Evolutionary conservation across 1,284 basidiomycete genomes (phyloP).

Genomic region (Irpex sp.): DNA sequence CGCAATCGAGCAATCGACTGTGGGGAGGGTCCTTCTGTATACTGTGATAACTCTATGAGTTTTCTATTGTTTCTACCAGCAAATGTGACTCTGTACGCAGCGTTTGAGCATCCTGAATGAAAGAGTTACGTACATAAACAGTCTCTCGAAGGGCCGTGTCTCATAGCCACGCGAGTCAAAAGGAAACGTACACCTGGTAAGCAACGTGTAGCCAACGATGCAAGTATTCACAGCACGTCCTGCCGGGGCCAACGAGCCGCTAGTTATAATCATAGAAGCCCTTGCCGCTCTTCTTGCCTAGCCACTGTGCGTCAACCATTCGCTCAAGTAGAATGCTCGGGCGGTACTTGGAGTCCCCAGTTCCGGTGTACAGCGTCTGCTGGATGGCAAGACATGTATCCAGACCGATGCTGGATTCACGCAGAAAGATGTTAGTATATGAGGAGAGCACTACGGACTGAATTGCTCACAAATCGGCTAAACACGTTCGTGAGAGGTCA

Average conservation of each 20-base stretch:
- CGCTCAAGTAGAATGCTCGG: constrained; percentile 86
- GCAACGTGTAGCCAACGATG: neutral
- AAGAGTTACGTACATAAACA: constrained; percentile 1
- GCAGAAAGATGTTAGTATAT: neutral
- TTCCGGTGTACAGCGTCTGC: constrained; percentile 84
- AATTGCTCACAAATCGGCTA: constrained; percentile 74
- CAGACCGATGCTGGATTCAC: constrained; percentile 74
- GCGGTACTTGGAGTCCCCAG: constrained; percentile 96
- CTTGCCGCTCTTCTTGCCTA: constrained; percentile 88
- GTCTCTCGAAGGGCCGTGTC: neutral
- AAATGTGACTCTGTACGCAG: neutral
- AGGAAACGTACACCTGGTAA: neutral
- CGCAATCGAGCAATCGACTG: neutral
- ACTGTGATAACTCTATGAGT: neutral
- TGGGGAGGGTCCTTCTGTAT: neutral
- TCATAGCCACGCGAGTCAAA: neutral
- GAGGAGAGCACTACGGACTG: constrained; percentile 2
- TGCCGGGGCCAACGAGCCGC: neutral
- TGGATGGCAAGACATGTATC: constrained; percentile 92
- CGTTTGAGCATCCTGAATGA: neutral
- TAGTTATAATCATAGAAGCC: constrained; percentile 80
- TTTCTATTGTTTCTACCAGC: neutral
- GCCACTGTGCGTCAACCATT: constrained; percentile 97
- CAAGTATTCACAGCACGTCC: neutral
- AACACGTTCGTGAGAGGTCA: constrained; percentile 10